These are phyloP conservation scores for Nectriaceae sp. DNA, from an alignment of 2,329 filamentous ascomycete genomes.

Conservation along the genomic window DNA sequence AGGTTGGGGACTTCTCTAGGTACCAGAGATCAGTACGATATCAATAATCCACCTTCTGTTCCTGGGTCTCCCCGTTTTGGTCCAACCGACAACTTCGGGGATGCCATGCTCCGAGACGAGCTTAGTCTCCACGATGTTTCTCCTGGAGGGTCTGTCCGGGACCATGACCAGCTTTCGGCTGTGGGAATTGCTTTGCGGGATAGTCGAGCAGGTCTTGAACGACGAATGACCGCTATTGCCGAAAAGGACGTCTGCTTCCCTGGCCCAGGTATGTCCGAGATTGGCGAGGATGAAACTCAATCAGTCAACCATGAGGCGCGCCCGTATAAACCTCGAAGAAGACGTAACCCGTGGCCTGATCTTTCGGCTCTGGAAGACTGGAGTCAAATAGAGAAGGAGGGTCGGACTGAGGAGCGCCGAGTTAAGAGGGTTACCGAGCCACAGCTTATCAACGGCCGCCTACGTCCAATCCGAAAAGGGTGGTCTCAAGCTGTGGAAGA, in stretches of 20 bases:
- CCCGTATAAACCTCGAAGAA: conserved; percentile 51
- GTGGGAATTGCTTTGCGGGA: conserved; percentile 26
- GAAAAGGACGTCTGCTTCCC: conserved; percentile 95
- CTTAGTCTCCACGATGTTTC: conserved; percentile 43
- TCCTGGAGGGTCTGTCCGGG: conserved; percentile 29
- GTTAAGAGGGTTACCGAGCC: conserved; percentile 94
- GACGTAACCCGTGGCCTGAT: conserved; percentile 82
- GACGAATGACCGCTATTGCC: conserved; percentile 62
- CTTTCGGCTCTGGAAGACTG: conserved; percentile 83
- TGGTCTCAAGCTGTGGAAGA: conserved; percentile 93
- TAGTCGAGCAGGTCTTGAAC: conserved; percentile 29
- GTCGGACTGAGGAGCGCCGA: conserved; percentile 74
- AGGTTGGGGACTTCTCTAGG: conserved; percentile 37
- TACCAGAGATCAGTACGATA: conserved; percentile 54
- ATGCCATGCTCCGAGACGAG: conserved; percentile 71
- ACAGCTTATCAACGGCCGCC: conserved; percentile 83
- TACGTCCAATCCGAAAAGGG: conserved; percentile 75
- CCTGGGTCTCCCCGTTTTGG: conserved; percentile 61
- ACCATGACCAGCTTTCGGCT: conserved; percentile 37
- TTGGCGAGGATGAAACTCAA: conserved; percentile 73
- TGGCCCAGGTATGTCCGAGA: conserved; percentile 68
- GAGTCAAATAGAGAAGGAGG: conserved; percentile 86
- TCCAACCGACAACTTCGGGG: conserved; percentile 57
- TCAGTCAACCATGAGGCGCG: conserved; percentile 43
- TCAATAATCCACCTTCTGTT: conserved; percentile 70